phyloP scores from a whole-genome alignment of 164 flowering plant species.

The Tetrastigma voinierianum region DNA sequence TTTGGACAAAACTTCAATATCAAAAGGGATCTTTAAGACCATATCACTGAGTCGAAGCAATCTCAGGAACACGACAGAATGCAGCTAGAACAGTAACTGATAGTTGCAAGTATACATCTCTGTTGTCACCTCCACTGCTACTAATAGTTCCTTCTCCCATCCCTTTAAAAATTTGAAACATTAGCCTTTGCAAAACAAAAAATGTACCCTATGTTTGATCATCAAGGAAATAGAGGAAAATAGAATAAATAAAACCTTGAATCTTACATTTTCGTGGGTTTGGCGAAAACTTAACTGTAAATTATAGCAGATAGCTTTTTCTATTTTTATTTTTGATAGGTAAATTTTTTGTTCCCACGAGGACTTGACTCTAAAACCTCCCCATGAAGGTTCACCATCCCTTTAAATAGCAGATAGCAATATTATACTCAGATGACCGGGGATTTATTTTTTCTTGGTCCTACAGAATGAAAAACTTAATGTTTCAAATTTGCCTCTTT shows the following conservation, averaged over 20 bases:
- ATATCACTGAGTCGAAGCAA: constrained; percentile 80
- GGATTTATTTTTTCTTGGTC: neutral
- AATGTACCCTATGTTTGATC: neutral
- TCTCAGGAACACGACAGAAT: constrained; percentile 77
- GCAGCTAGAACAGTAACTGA: constrained; percentile 71
- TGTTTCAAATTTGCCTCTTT: neutral
- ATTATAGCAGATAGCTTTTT: too few relatives aligned
- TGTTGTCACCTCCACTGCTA: constrained; percentile 33
- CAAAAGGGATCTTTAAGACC: constrained; percentile 61
- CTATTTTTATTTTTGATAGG: too few relatives aligned
- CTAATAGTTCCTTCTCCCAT: constrained; percentile 55
- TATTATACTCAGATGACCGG: too few relatives aligned
- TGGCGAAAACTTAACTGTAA: too few relatives aligned
- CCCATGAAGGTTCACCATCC: too few relatives aligned
- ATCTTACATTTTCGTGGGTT: too few relatives aligned
- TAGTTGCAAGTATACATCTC: constrained; percentile 75
- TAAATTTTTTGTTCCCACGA: too few relatives aligned
- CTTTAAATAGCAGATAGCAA: too few relatives aligned
- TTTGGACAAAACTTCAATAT: constrained; percentile 44
- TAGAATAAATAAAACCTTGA: too few relatives aligned
- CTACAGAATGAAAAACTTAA: neutral
- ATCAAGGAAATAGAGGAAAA: neutral
- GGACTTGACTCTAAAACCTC: too few relatives aligned
- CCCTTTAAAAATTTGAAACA: constrained; percentile 31
- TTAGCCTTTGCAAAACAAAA: neutral